These are phyloP conservation scores for Cystobasidium pallidum DNA, from an alignment of 1,284 basidiomycete genomes.

Conservation along the genomic window DNA sequence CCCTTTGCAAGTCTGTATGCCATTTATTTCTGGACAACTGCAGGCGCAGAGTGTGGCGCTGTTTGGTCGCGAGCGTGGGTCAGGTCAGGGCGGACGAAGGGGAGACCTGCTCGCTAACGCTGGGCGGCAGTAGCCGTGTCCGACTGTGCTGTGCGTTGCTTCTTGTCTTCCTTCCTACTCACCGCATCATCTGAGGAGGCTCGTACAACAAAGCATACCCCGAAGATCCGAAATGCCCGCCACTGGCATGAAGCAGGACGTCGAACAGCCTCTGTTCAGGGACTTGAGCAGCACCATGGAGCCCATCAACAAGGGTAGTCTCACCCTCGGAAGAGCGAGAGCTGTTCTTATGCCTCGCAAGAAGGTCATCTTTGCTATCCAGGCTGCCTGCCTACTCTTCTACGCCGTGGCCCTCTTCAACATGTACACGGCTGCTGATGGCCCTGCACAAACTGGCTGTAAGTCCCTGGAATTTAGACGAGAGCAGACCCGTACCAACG, in stretches of 20 bases:
- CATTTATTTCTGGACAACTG: too few species aligned
- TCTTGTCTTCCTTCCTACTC: not conserved
- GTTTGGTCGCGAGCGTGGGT: not conserved
- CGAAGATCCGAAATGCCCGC: not conserved
- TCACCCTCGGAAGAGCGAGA: constrained; percentile 14
- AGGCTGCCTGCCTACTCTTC: constrained; percentile 15
- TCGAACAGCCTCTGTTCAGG: constrained; percentile 6
- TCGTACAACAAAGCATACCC: not conserved
- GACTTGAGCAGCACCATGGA: not conserved
- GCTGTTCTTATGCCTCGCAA: constrained; percentile 22
- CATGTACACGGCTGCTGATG: not conserved
- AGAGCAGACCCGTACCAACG: not conserved
- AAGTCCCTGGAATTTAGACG: not conserved
- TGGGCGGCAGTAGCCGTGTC: not conserved
- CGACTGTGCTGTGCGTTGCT: too few species aligned
- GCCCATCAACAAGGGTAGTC: constrained; percentile 8
- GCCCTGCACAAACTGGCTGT: not conserved
- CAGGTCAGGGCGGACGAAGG: not conserved
- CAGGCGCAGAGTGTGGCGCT: too few species aligned
- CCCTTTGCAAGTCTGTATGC: too few species aligned
- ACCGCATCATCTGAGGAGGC: not conserved
- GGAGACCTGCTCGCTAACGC: not conserved
- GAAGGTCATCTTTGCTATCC: constrained; percentile 19
- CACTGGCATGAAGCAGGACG: constrained; percentile 1
- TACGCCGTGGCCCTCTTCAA: constrained; percentile 25